phyloP scores from a whole-genome alignment of 495 filamentous ascomycete species.

The Amphirosellinia nigrospora region DNA sequence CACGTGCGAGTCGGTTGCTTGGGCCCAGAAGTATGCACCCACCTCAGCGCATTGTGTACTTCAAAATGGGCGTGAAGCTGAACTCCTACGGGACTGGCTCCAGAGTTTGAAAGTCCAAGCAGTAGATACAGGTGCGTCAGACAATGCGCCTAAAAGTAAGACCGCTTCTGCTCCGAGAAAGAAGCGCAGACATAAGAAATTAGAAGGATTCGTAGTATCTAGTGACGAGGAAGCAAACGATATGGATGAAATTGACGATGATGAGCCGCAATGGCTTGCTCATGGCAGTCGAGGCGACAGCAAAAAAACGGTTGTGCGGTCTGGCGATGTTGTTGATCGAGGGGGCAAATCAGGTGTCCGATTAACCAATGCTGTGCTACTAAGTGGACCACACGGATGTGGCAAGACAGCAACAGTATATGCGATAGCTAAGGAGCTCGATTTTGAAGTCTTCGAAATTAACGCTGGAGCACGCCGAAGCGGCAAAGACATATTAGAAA shows the following conservation, averaged over 20 bases:
- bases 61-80: conserved; percentile 73
- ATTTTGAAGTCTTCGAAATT: conserved; percentile 94
- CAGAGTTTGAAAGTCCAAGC: conserved; percentile 71
- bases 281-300: conserved; percentile 43
- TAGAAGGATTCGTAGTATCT: conserved; percentile 85
- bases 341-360: conserved; percentile 51
- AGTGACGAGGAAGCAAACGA: conserved; percentile 82
- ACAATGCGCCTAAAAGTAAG: conserved; percentile 53
- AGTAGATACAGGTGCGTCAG: conserved; percentile 67
- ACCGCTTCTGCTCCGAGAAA: conserved; percentile 49
- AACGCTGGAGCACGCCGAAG: conserved; percentile 81
- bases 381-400: conserved; percentile 89
- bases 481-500: conserved; percentile 89
- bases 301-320: conserved; percentile 69
- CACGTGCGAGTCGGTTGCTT: conserved; percentile 73
- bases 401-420: conserved; percentile 94
- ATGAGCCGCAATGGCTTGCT: conserved; percentile 61
- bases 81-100: conserved; percentile 85
- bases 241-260: conserved; percentile 73
- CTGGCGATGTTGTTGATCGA: conserved; percentile 53
- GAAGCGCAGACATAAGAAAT: conserved; percentile 74
- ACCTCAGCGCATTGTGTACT: conserved; percentile 71
- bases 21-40: conserved; percentile 90
- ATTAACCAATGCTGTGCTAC: conserved; percentile 68
- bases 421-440: conserved; percentile 93